A percentile compares a stretch with the other conserved stretches of the same genome.
phyloP scores from a whole-genome alignment of 2,329 filamentous ascomycete species.

The Colletotrichum horii region DNA sequence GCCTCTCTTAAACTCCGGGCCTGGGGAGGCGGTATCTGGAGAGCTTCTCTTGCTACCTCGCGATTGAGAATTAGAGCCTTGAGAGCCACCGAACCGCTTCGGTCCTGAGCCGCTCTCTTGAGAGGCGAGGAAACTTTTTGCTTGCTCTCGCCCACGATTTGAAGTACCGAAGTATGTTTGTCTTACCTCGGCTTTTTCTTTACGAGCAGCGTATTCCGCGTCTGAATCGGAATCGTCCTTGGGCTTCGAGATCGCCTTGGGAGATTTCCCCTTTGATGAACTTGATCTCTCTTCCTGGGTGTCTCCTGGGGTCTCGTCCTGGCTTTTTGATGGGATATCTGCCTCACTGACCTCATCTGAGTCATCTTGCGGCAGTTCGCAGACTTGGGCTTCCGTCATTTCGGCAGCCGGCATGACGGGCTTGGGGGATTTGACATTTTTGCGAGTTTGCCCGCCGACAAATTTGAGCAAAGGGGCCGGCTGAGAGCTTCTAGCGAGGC shows the following conservation, averaged over 20 bases:
- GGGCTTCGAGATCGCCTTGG: background rate
- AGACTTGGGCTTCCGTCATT: background rate
- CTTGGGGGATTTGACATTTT: background rate
- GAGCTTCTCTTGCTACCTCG: background rate
- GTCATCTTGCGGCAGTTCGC: background rate
- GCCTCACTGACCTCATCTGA: slow-evolving; percentile 1
- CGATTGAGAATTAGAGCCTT: background rate
- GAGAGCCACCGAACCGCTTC: background rate
- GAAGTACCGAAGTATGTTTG: background rate
- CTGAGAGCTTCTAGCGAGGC: background rate
- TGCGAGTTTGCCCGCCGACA: background rate
- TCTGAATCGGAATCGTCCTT: background rate
- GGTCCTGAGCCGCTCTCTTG: background rate
- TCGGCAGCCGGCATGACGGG: background rate
- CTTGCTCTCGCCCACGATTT: background rate
- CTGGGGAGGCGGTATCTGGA: background rate
- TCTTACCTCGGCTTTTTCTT: background rate
- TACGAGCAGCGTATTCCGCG: background rate
- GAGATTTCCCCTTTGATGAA: background rate
- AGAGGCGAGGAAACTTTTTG: background rate
- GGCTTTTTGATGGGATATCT: background rate
- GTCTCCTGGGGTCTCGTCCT: background rate
- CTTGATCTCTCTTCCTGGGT: background rate
- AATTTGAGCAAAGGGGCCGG: background rate
- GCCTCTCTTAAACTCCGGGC: background rate